phyloP scores from a whole-genome alignment of 2,329 filamentous ascomycete genomes.

The Ophiostoma angusticollis region DNA sequence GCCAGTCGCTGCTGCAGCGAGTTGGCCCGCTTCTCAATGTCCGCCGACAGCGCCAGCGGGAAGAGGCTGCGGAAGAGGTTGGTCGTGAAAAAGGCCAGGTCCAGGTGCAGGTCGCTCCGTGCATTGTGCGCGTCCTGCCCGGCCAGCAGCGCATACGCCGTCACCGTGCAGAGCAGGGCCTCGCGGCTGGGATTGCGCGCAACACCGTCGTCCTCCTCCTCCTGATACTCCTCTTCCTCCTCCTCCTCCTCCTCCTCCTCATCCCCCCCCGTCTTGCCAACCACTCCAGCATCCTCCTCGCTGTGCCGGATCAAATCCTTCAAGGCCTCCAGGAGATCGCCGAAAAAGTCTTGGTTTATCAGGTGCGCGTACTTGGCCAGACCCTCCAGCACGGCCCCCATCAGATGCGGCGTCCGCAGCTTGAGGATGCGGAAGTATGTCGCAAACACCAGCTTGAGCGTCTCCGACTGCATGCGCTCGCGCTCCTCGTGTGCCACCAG shows the following conservation, averaged over 20 bases:
- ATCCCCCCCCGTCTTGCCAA: slow-evolving; percentile 35
- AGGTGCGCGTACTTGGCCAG: slow-evolving; percentile 87
- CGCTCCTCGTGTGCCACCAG: slow-evolving; percentile 83
- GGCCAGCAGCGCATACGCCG: slow-evolving; percentile 88
- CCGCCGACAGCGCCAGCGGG: slow-evolving; percentile 63
- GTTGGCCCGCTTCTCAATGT: slow-evolving; percentile 70
- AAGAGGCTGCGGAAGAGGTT: slow-evolving; percentile 84
- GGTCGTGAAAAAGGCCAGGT: slow-evolving; percentile 88
- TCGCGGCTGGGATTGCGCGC: slow-evolving; percentile 70
- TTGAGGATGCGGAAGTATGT: slow-evolving; percentile 94
- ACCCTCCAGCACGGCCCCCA: slow-evolving; percentile 94
- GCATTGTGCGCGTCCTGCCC: slow-evolving; percentile 87
- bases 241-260: slow-evolving; percentile 30
- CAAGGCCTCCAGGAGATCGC: slow-evolving; percentile 83
- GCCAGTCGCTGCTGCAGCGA: slow-evolving; percentile 60
- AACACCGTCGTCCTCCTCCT: slow-evolving; percentile 35
- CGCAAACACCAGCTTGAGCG: slow-evolving; percentile 87
- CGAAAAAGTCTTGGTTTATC: slow-evolving; percentile 99
- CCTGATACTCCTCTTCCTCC: slow-evolving; percentile 33
- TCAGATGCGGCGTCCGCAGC: slow-evolving; percentile 64
- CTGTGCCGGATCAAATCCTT: slow-evolving; percentile 82
- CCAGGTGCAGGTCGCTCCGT: slow-evolving; percentile 68
- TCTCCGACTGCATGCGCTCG: slow-evolving; percentile 89
- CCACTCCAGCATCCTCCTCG: slow-evolving; percentile 42
- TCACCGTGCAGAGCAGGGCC: slow-evolving; percentile 85